Percentiles rank a stretch among this genome's conserved stretches.
These are phyloP conservation scores for Solanum acaule DNA, from an alignment of 257 asterid genomes.

Conservation along the genomic window DNA sequence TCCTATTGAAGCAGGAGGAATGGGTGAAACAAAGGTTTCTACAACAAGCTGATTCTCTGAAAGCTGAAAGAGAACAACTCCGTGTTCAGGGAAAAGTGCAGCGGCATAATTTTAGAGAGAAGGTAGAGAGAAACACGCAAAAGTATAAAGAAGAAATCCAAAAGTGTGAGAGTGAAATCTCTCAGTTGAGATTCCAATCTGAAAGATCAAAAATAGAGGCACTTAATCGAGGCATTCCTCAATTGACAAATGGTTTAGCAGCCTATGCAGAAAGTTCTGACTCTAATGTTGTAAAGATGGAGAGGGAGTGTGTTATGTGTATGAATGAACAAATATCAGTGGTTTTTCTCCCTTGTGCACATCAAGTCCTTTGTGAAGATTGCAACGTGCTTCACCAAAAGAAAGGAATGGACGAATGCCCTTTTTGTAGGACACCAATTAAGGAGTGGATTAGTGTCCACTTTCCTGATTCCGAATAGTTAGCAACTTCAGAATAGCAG, in stretches of 20 bases:
- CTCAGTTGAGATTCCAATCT: slow-evolving; percentile 33
- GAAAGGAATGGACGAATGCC: slow-evolving; percentile 64
- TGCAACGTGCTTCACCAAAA: slow-evolving; percentile 47
- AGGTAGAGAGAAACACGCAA: slow-evolving; percentile 23
- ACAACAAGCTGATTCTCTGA: slow-evolving; percentile 10
- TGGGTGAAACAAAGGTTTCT: slow-evolving; percentile 27
- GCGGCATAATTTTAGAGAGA: slow-evolving; percentile 29
- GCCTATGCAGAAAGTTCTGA: slow-evolving; percentile 32
- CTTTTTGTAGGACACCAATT: slow-evolving; percentile 63
- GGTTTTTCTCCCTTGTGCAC: slow-evolving; percentile 77
- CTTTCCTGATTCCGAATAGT: slow-evolving; percentile 10
- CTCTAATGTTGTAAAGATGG: slow-evolving; percentile 21
- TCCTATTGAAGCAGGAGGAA: slow-evolving; percentile 44
- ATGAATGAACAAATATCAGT: slow-evolving; percentile 57
- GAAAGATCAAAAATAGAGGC: slow-evolving; percentile 44
- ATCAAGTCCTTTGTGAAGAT: slow-evolving; percentile 57
- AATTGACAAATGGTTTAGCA: slow-evolving; percentile 24
- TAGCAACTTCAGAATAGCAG: neutral
- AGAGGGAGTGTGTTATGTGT: slow-evolving; percentile 85
- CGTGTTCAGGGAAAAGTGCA: slow-evolving; percentile 21
- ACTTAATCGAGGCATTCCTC: slow-evolving; percentile 23
- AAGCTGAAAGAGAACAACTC: slow-evolving; percentile 25
- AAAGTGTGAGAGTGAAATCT: slow-evolving; percentile 33
- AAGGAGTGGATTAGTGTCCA: slow-evolving; percentile 31
- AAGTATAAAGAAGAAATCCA: slow-evolving; percentile 24